These are phyloP conservation scores for Esteya vermicola DNA, from an alignment of 2,329 filamentous ascomycete species.

Conservation along the genomic window DNA sequence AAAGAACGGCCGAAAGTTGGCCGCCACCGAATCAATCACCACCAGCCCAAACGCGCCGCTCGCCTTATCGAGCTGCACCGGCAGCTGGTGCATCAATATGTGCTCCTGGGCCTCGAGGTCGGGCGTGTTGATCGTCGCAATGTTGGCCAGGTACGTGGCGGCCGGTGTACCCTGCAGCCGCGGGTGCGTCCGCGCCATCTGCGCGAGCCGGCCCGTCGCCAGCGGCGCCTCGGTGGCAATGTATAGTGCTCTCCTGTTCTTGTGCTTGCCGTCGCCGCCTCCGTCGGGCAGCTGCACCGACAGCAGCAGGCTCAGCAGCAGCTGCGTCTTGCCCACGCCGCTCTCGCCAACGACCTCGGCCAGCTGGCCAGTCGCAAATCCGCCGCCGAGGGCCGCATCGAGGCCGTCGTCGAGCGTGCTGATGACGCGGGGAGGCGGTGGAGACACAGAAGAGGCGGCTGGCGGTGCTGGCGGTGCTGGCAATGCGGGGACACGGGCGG, in stretches of 20 bases:
- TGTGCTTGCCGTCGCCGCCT: too few relatives aligned
- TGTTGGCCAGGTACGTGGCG: slow-evolving; percentile 47
- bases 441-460: too few relatives aligned
- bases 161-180: slow-evolving; percentile 25
- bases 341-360: slow-evolving; percentile 89
- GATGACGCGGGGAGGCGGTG: slow-evolving; percentile 40
- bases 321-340: slow-evolving; percentile 88
- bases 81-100: slow-evolving; percentile 84
- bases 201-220: slow-evolving; percentile 64
- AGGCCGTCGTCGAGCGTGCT: slow-evolving; percentile 66
- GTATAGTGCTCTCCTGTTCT: slow-evolving; percentile 85
- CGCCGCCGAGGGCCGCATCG: slow-evolving; percentile 64
- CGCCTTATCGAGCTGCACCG: slow-evolving; percentile 45
- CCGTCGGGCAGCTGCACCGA: slow-evolving; percentile 76
- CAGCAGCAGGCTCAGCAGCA: slow-evolving; percentile 73
- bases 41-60: slow-evolving; percentile 63
- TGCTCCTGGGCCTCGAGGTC: slow-evolving; percentile 93
- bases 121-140: slow-evolving; percentile 70
- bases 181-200: slow-evolving; percentile 60
- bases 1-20: slow-evolving; percentile 90
- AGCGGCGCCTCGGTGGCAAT: slow-evolving; percentile 85
- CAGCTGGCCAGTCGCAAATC: slow-evolving; percentile 66
- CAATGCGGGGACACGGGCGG: too few relatives aligned
- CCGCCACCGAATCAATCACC: slow-evolving; percentile 81
- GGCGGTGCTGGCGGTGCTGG: too few relatives aligned